Base-by-base conservation (phyloP, 352 stramenopile species). In the Phytophthora kernoviae region DNA sequence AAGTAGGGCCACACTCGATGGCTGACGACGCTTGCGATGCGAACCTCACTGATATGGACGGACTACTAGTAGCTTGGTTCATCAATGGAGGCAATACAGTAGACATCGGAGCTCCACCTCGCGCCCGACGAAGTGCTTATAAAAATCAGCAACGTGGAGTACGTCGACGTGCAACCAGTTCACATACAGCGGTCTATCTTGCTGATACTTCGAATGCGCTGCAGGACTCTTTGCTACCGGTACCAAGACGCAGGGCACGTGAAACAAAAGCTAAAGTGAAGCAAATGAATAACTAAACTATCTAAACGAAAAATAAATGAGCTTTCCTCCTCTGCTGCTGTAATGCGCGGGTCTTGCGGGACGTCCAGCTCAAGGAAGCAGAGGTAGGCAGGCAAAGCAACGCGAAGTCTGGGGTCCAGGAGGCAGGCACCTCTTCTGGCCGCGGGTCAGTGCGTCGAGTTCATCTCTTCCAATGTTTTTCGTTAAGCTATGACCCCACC, bases 401-500 rank as follows among this genome's bases (percentile, higher is more conserved):
- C 42, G 50, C 47, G 40, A 47, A 48, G 62, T 58, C 57, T 58
- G 62, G 49, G 18, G 45, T 32, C 55, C 47, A 71, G 53, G 49
- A 67, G 47, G 47, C 58, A 46, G 37, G 37, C 34, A 51, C 47
- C 60, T 65, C 55, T 46, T 65, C 49, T 62, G 51, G 55, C 52
- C 55, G 49, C 17, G 61, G 30, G 61, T 50, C 51, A 66, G 54
- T 73, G 58, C 54, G 50, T 81, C 60, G 58, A 66, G 67, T 77
- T 80, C 71, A 78, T 79, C 70, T 81, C 71, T 74, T 76, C 65
- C 73, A 66, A 74, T 79, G 70, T 79, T 78, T 68, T 78, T 78
- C 68, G 72, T 78, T 81, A 74, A 81, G 68, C 68, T 77, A 71
- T 54, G 60, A 65, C 59, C 65, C 71, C 70, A 77, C 66, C 64